phyloP scores from a whole-genome alignment of 495 filamentous ascomycete species.

The Aspergillus cristatus region DNA sequence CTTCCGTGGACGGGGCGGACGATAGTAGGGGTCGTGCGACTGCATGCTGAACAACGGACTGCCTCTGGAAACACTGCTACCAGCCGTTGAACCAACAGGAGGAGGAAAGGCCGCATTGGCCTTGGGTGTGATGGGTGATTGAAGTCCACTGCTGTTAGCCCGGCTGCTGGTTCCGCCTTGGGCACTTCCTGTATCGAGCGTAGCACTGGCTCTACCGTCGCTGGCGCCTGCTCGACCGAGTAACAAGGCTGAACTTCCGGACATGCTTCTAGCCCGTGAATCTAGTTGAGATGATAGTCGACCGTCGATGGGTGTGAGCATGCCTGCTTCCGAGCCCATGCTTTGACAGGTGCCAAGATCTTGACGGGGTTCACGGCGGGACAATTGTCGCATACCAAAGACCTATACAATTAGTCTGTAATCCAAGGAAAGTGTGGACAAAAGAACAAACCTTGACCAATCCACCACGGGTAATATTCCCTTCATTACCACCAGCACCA shows the following conservation, averaged over 20 bases:
- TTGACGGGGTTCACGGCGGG: conserved; percentile 58
- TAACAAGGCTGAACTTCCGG: conserved; percentile 71
- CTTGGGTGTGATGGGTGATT: conserved; percentile 60
- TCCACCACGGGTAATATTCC: conserved; percentile 72
- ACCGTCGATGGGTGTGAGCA: conserved; percentile 57
- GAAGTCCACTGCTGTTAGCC: conserved; percentile 41
- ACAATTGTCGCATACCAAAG: conserved; percentile 88
- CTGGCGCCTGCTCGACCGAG: conserved; percentile 45
- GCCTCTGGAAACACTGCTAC: conserved; percentile 28
- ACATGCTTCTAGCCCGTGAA: conserved; percentile 69
- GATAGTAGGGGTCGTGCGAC: conserved; percentile 68
- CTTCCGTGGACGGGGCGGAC: conserved; percentile 64
- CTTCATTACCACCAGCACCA: conserved; percentile 70
- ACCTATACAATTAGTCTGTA: conserved; percentile 34
- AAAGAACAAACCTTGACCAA: conserved; percentile 56
- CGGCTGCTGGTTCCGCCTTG: conserved; percentile 39
- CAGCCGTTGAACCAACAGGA: conserved; percentile 39
- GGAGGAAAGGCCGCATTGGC: conserved; percentile 61
- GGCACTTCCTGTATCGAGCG: conserved; percentile 38
- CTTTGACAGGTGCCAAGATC: conserved; percentile 58
- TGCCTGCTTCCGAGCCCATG: conserved; percentile 70
- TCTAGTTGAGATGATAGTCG: conserved; percentile 59
- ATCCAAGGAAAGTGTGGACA: conserved; percentile 1
- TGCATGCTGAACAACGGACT: conserved; percentile 36
- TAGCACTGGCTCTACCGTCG: conserved; percentile 37